Evolutionary conservation across 345 rosid genomes (phyloP).

Genomic region (Mallotus nudiflorus): DNA sequence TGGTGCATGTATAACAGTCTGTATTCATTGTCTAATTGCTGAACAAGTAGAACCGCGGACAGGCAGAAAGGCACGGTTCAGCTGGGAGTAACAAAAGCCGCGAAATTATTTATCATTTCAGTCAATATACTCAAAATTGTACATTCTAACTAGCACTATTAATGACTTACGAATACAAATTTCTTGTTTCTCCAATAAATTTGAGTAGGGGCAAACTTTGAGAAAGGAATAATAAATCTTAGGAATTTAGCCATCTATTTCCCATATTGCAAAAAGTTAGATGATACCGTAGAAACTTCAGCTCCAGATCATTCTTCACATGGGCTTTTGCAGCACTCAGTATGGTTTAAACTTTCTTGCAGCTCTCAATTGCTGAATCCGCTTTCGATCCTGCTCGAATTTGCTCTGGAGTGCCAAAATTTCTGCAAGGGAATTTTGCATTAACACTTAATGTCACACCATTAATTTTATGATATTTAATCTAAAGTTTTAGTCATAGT

Average conservation of each 20-base stretch:
- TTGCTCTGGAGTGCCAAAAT: conserved; percentile 69
- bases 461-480: background rate
- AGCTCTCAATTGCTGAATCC: conserved; percentile 86
- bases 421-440: conserved; percentile 48
- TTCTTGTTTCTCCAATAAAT: background rate
- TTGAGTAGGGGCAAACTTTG: background rate
- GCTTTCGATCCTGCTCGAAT: conserved; percentile 89
- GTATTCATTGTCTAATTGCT: background rate
- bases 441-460: background rate
- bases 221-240: background rate
- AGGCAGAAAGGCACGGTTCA: background rate
- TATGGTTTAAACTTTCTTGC: conserved; percentile 90
- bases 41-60: background rate
- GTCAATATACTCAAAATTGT: background rate
- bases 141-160: background rate
- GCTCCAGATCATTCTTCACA: background rate
- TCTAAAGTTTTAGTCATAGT: background rate
- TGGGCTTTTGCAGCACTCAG: conserved; percentile 27
- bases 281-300: too few relatives aligned
- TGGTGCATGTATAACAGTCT: background rate
- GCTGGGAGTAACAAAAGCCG: background rate
- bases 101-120: background rate
- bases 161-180: background rate
- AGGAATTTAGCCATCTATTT: background rate
- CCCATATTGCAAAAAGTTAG: background rate